Evolutionary conservation across 2,329 filamentous ascomycete genomes (phyloP).

Genomic region (Aspergillus hortae): DNA sequence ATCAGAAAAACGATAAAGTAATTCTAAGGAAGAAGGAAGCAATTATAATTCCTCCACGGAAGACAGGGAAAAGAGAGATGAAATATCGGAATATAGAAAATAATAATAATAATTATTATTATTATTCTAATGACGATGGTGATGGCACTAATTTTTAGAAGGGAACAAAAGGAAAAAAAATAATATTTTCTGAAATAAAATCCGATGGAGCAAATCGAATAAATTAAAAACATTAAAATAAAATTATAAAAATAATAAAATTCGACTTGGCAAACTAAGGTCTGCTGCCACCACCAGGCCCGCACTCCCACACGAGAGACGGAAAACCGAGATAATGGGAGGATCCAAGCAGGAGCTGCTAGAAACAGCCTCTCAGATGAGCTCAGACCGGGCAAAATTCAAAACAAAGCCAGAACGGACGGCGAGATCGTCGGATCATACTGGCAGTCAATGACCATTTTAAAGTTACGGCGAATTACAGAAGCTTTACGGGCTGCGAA

Average conservation of each 20-base stretch:
- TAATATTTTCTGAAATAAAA: slow-evolving; percentile 4
- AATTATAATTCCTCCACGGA: slow-evolving; percentile 5
- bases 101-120: slow-evolving; percentile 10
- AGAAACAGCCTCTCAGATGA: slow-evolving; percentile 13
- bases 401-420: slow-evolving; percentile 13
- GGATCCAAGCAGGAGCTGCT: slow-evolving; percentile 16
- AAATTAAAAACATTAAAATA: slow-evolving; percentile 9
- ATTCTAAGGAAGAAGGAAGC: slow-evolving; percentile 13
- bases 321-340: slow-evolving; percentile 12
- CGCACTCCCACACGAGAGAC: slow-evolving; percentile 14
- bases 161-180: slow-evolving; percentile 3
- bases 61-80: slow-evolving; percentile 8
- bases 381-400: slow-evolving; percentile 17
- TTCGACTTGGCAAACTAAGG: slow-evolving; percentile 6
- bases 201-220: slow-evolving; percentile 1
- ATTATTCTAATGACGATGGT: slow-evolving; percentile 9
- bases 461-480: slow-evolving; percentile 30
- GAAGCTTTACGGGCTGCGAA: slow-evolving; percentile 27
- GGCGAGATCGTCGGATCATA: slow-evolving; percentile 20
- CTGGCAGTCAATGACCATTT: slow-evolving; percentile 15
- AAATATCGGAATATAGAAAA: slow-evolving; percentile 7
- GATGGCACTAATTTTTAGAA: slow-evolving; percentile 10
- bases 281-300: slow-evolving; percentile 18
- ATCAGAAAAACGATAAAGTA: not conserved
- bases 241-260: slow-evolving; percentile 5